phyloP scores from a whole-genome alignment of 2,329 filamentous ascomycete species.

The Colletotrichum orchidophilum region DNA sequence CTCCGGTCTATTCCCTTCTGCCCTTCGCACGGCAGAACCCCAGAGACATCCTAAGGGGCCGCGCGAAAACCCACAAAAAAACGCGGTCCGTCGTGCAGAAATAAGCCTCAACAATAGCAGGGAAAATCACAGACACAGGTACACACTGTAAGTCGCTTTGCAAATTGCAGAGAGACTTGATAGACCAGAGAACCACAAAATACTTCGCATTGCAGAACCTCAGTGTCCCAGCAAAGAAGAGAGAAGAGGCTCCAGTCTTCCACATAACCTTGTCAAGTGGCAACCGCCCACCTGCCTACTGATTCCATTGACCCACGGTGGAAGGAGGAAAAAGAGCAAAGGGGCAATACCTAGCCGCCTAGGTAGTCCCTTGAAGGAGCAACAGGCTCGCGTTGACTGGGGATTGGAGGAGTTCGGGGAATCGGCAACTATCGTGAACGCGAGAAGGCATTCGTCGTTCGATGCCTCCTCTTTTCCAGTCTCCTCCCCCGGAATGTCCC shows the following conservation, averaged over 20 bases:
- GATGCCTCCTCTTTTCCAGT: too few relatives aligned
- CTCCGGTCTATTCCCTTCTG: not conserved
- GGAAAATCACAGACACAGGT: not conserved
- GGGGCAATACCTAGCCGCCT: not conserved
- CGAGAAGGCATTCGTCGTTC: not conserved
- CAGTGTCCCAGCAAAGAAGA: not conserved
- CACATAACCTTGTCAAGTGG: constrained; percentile 18
- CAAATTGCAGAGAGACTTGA: not conserved
- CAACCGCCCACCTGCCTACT: not conserved
- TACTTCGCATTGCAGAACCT: not conserved
- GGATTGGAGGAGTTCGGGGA: not conserved
- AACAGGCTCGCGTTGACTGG: not conserved
- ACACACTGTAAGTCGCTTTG: constrained; percentile 12
- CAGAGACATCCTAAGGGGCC: not conserved
- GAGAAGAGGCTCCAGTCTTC: not conserved
- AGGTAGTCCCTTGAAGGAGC: not conserved
- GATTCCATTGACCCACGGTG: not conserved
- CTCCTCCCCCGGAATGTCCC: not conserved
- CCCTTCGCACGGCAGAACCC: not conserved
- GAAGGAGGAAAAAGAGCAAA: not conserved
- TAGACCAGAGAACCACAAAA: not conserved
- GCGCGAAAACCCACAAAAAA: not conserved
- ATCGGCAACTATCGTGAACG: not conserved
- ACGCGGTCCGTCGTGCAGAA: not conserved
- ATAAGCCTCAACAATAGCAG: not conserved